A percentile compares a stretch with the other conserved stretches of the same genome.
Evolutionary conservation across 2,329 filamentous ascomycete species (phyloP).

Genomic region (Fonsecaea erecta): DNA sequence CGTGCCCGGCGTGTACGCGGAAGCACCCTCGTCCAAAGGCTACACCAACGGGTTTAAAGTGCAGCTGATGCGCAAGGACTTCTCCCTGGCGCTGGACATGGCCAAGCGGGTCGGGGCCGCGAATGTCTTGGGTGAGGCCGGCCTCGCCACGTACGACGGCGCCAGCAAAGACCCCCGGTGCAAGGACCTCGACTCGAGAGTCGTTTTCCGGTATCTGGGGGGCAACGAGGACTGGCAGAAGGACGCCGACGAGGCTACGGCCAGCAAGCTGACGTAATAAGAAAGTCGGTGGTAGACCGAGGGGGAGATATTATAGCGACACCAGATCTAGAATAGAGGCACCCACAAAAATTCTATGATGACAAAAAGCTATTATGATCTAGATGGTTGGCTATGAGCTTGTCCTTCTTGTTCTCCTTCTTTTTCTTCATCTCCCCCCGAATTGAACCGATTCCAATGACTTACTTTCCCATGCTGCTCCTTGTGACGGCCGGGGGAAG

Average conservation of each 20-base stretch:
- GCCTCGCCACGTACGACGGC: slow-evolving; percentile 57
- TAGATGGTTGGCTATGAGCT: too few species aligned
- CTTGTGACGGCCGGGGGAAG: too few species aligned
- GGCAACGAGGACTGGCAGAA: slow-evolving; percentile 42
- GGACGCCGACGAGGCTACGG: slow-evolving; percentile 29
- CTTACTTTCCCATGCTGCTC: too few species aligned
- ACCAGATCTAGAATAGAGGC: neutral
- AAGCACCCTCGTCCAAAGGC: slow-evolving; percentile 55
- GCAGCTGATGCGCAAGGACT: slow-evolving; percentile 65
- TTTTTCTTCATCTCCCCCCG: too few species aligned
- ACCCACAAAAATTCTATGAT: neutral
- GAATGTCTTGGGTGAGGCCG: slow-evolving; percentile 56
- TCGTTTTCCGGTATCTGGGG: slow-evolving; percentile 61
- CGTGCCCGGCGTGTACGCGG: slow-evolving; percentile 55
- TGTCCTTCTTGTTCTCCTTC: too few species aligned
- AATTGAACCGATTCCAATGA: too few species aligned
- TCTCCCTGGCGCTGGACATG: slow-evolving; percentile 60
- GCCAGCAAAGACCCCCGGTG: slow-evolving; percentile 58
- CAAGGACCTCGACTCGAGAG: slow-evolving; percentile 60
- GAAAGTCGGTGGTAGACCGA: too few species aligned
- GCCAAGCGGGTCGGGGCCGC: slow-evolving; percentile 58
- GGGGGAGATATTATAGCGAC: neutral
- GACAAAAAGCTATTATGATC: too few species aligned
- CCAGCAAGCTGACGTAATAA: slow-evolving; percentile 20
- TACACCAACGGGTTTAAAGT: slow-evolving; percentile 63